A percentile compares a stretch with the other conserved stretches of the same genome.
Evolutionary conservation across 192 early-diverging fungal species (phyloP).

Genomic region (Backusella morwellensis): DNA sequence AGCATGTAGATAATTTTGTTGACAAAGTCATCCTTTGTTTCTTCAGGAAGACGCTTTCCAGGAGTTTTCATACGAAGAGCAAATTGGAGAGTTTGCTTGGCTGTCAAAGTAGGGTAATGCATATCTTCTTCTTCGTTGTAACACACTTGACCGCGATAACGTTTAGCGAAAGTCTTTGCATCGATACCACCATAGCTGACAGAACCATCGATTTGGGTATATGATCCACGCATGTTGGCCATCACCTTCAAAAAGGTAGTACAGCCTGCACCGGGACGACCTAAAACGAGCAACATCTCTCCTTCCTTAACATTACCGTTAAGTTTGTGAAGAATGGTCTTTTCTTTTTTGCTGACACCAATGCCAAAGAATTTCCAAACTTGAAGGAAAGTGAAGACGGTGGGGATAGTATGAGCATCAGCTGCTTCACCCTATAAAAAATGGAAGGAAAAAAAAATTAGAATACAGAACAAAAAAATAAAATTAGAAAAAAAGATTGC

Average conservation of each 20-base stretch:
- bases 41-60: conserved; percentile 47
- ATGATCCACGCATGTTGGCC: conserved; percentile 54
- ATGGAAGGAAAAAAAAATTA: not conserved
- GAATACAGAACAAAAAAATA: not conserved
- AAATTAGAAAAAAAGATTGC: not conserved
- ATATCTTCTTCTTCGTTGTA: conserved; percentile 83
- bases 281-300: conserved; percentile 69
- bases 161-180: conserved; percentile 50
- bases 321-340: conserved; percentile 54
- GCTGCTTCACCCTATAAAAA: conserved; percentile 28
- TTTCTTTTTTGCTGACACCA: not conserved
- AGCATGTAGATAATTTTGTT: conserved; percentile 46
- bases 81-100: conserved; percentile 75
- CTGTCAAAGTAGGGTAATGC: conserved; percentile 78
- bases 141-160: conserved; percentile 72
- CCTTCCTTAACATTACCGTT: conserved; percentile 71
- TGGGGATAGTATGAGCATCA: conserved; percentile 34
- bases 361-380: conserved; percentile 30
- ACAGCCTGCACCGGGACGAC: conserved; percentile 70
- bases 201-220: conserved; percentile 49
- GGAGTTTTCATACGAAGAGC: conserved; percentile 74
- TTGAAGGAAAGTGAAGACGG: conserved; percentile 19
- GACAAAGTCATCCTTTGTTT: conserved; percentile 47
- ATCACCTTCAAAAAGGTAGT: conserved; percentile 64
- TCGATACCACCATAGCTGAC: conserved; percentile 70